A percentile compares a stretch with the other conserved stretches of the same genome.
phyloP scores from a whole-genome alignment of 1,139 yeast genomes.

The Hyphopichia khmerensis region DNA sequence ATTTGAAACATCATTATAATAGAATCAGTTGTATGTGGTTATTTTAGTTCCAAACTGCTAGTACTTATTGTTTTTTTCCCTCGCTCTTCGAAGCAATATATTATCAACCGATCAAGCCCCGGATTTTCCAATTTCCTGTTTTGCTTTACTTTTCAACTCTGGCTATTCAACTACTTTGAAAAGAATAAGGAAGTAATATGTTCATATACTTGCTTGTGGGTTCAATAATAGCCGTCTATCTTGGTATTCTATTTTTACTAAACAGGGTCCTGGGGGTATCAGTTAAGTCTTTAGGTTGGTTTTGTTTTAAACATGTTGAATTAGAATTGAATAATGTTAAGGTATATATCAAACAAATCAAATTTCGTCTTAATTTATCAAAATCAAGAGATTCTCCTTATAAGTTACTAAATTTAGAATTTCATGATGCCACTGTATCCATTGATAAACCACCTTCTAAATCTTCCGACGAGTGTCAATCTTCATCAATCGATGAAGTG shows the following conservation, averaged over 20 bases:
- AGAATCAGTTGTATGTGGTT: no score
- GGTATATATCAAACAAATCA: constrained; percentile 21
- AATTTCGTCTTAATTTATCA: constrained; percentile 26
- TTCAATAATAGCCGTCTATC: constrained; percentile 14
- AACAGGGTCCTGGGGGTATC: constrained; percentile 35
- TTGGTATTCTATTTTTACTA: constrained; percentile 17
- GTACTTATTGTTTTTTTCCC: no score
- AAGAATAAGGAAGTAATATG: background rate
- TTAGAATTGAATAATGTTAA: constrained; percentile 16
- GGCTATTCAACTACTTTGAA: no score
- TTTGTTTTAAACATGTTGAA: constrained; percentile 29
- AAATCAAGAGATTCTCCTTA: constrained; percentile 26
- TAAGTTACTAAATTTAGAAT: constrained; percentile 30
- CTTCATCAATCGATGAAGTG: background rate
- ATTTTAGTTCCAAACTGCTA: no score
- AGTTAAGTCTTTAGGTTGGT: constrained; percentile 39
- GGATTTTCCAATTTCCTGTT: background rate
- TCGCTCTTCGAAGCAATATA: background rate
- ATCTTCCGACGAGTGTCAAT: background rate
- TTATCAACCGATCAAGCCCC: background rate
- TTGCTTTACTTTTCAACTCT: background rate
- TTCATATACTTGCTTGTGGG: constrained; percentile 6
- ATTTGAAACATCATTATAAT: no score
- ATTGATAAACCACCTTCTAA: background rate
- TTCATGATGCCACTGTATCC: constrained; percentile 19